Base-by-base conservation (phyloP, 345 rosid genomes). In the Eucalyptus albens region DNA sequence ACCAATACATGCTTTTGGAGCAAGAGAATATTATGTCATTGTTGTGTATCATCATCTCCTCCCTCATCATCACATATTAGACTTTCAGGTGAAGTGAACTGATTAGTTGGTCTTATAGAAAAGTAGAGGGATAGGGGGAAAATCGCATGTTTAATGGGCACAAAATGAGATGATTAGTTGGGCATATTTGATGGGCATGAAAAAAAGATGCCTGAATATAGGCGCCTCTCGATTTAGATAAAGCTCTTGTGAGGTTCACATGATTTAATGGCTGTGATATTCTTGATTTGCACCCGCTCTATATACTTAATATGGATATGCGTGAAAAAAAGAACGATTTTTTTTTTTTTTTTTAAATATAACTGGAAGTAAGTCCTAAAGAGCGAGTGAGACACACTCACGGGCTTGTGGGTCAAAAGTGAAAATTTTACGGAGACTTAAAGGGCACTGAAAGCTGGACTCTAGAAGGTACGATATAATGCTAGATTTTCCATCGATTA, bases 251-350 rank as follows among this genome's bases (percentile, higher is more conserved):
- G 24, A 69, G 7, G 24, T 33, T 33, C 10, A 7, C 26, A 69
- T 9, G 26, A 69, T 17, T 4, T 17, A 5, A 2, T 8, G 47
- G 21, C 1, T 0, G 7, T 37, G 15, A 2, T 5, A 7, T 37
- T 2, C 15, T 37, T 6, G 5, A 72, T 72, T 37, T 2, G 2
- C 15, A 72, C 15, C 3, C 3, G 5, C 44, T 72, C 15, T 1
- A 24, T 2, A 14, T n/a, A 31, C 45, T 16, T 5, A 19, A 0
- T 69, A 31, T 4, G 37, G 42, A 8, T 9, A 69, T 1, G 24
- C 3, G 24, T 16, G 11, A 31, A 15, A 22, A 51, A 51, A 51
- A 51, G 9, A 51, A 17, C 0, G 2, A 22, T 56, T 9, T 21
- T 1, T 22, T 65, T 65, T 65, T 65, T 15, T 1, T 62, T 62